Evolutionary conservation across 108 stramenopile genomes (phyloP).

Genomic region (Skeletonema grethae): DNA sequence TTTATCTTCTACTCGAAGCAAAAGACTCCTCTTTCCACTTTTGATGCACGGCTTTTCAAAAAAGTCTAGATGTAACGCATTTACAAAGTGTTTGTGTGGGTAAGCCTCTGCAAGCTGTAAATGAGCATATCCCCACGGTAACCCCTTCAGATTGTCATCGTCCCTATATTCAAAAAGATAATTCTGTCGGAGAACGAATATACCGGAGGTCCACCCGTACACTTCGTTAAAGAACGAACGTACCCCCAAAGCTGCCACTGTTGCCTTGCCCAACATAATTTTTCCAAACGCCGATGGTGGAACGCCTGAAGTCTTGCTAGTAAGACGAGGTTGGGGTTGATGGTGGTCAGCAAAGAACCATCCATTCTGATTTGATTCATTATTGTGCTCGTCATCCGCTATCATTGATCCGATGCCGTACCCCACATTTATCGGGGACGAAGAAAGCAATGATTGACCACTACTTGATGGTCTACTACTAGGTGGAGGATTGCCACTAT

Average conservation of each 20-base stretch:
- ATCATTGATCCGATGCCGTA: slow-evolving; percentile 47
- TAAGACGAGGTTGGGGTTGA: slow-evolving; percentile 24
- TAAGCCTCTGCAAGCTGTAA: slow-evolving; percentile 59
- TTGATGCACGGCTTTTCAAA: slow-evolving; percentile 77
- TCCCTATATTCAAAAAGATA: slow-evolving; percentile 77
- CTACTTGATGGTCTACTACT: slow-evolving; percentile 11
- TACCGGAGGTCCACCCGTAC: slow-evolving; percentile 65
- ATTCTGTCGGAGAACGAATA: slow-evolving; percentile 72
- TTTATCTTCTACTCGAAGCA: slow-evolving; percentile 63
- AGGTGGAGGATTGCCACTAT: slow-evolving; percentile 5
- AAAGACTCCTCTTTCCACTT: slow-evolving; percentile 59
- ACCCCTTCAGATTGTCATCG: slow-evolving; percentile 37
- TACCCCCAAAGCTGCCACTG: slow-evolving; percentile 57
- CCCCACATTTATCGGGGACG: slow-evolving; percentile 1
- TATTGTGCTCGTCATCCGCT: slow-evolving; percentile 24
- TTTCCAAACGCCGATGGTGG: slow-evolving; percentile 47
- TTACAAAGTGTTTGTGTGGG: slow-evolving; percentile 56
- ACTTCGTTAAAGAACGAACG: slow-evolving; percentile 43
- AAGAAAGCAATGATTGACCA: neutral
- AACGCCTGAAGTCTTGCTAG: slow-evolving; percentile 12
- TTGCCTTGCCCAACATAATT: slow-evolving; percentile 65
- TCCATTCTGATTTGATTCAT: slow-evolving; percentile 18
- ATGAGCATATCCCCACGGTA: slow-evolving; percentile 75
- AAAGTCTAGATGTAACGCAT: slow-evolving; percentile 75
- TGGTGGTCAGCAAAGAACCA: slow-evolving; percentile 51